These are phyloP conservation scores for Pyrenochaeta sp. DNA, from an alignment of 2,329 filamentous ascomycete species.

Conservation along the genomic window DNA sequence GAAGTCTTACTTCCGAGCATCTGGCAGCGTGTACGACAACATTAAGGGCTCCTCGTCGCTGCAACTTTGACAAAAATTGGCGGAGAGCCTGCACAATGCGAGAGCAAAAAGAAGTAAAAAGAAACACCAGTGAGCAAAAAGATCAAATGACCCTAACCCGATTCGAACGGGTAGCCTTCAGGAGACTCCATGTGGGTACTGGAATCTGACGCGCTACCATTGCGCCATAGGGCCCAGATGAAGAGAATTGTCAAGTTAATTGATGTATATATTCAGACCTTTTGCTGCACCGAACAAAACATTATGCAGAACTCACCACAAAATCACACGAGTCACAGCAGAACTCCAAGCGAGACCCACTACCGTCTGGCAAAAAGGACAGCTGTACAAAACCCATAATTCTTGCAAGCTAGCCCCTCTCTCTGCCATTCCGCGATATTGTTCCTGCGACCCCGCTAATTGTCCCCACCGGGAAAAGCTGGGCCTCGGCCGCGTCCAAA, in stretches of 20 bases:
- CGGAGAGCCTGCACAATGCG: background rate
- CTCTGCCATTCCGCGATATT: no score
- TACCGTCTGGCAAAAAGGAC: no score
- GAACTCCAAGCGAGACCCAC: no score
- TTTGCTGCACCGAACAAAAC: accelerated
- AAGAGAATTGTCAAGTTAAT: background rate
- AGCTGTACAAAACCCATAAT: no score
- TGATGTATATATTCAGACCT: background rate
- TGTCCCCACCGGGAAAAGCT: no score
- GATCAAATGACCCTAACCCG: slow-evolving; percentile 30
- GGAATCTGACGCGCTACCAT: slow-evolving; percentile 43
- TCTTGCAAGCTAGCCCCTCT: no score
- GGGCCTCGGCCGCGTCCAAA: no score
- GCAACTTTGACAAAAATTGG: no score
- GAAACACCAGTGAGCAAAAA: slow-evolving; percentile 4
- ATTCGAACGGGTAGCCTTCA: slow-evolving; percentile 41
- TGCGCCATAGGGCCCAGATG: slow-evolving; percentile 35
- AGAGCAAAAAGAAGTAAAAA: slow-evolving; percentile 10
- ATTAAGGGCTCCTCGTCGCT: no score
- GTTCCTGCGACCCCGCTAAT: no score
- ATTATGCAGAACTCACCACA: no score
- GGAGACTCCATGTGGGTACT: slow-evolving; percentile 28
- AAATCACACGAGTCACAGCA: background rate
- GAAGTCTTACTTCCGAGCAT: no score
- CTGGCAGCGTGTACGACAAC: background rate